Base-by-base conservation (phyloP, 2,329 filamentous ascomycete species). In the Phyllosticta citriasiana region DNA sequence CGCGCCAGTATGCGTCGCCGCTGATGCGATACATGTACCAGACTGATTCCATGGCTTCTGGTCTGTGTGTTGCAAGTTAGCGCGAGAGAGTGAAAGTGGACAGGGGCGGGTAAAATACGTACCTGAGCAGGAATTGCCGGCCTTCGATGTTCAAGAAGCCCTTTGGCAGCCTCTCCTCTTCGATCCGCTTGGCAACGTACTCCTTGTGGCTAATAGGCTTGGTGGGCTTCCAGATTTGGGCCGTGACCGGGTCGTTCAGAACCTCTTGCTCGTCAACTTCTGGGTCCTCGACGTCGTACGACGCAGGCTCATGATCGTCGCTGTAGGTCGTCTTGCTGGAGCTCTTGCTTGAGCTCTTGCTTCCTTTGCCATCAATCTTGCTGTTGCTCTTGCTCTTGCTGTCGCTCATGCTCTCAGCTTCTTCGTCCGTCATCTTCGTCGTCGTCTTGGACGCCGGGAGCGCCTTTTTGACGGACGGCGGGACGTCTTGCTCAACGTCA, bases 41-140 rank as follows among this genome's bases (percentile, higher is more conserved):
- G 4, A 94, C 83, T 14, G 85, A 88, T 76, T 93, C 89, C 59
- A 93, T 90, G 2, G 88, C 88, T 74, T 93, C 89, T 22, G 88
- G 88, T 7, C 74, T 68, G 56, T 47, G 19, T 6, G 53, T 30
- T 3, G 4, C 54, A 33, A 25, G 30, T 55, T 40, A 54, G 57
- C 27, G 33, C 4, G 1, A 5, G 10, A 26, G 47, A 26, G 16
- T 14, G 33, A n/a, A 7, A n/a, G 40, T n/a, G 6, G 57, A 35
- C 19, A 25, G 30, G 51, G 9, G 57, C 25, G 51, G n/a, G 25
- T 22, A 22, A 8, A 25, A 58, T 24, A 53, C 69, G 64, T 71
- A 76, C 62, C 86, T 81, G 53, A 90, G 77, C 30, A 88, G 82
- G 68, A 89, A 89, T 60, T 80, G 79, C 51, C 77, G 73, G 62